Conservation (phyloP, 129 eudicot species). For the Lactuca sativa region DNA sequence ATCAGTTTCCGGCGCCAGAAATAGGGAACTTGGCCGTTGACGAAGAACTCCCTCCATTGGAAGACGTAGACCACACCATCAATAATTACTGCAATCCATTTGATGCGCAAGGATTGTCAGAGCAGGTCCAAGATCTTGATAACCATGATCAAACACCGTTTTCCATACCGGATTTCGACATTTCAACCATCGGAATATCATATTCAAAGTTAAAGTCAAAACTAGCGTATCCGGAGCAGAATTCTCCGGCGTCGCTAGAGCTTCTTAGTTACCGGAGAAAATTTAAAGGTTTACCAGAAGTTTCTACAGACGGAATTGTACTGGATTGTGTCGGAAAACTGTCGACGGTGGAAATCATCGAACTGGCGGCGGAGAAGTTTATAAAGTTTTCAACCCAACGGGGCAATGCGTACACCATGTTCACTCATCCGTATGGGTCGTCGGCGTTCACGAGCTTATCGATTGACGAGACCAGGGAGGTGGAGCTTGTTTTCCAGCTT, state of each 20-base stretch:
- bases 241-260: constrained; percentile 24
- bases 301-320: not conserved
- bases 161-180: not conserved
- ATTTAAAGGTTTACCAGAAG: constrained; percentile 7
- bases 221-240: not conserved
- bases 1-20: constrained; percentile 6
- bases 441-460: constrained; percentile 42
- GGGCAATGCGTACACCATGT: constrained; percentile 36
- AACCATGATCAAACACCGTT: not conserved
- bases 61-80: constrained; percentile 13
- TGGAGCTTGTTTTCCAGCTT: constrained; percentile 61
- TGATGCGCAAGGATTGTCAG: not conserved
- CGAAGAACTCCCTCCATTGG: constrained; percentile 15
- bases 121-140: not conserved
- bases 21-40: not conserved
- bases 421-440: constrained; percentile 51
- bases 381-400: constrained; percentile 48
- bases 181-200: not conserved
- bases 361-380: constrained; percentile 59
- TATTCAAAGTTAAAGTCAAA: constrained; percentile 9
- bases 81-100: not conserved
- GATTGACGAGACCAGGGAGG: constrained; percentile 42
- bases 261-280: constrained; percentile 32
- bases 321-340: constrained; percentile 11
- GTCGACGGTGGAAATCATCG: constrained; percentile 52